phyloP scores from a whole-genome alignment of 2,329 filamentous ascomycete species.

The Grosmannia clavigera region DNA sequence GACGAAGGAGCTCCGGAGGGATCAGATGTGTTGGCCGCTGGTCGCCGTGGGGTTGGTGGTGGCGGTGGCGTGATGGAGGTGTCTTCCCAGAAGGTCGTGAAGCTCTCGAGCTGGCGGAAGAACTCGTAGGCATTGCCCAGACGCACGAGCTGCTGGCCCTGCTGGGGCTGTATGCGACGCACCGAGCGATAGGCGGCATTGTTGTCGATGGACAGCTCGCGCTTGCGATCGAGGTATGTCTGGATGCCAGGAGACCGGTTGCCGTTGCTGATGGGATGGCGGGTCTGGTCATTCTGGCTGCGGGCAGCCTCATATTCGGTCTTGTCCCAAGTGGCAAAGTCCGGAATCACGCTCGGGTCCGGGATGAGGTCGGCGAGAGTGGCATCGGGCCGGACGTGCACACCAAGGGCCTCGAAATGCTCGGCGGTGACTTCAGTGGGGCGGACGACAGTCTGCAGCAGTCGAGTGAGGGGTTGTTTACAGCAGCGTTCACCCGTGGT shows the following conservation, averaged over 20 bases:
- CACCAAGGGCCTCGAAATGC: slow-evolving; percentile 45
- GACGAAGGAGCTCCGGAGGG: background rate
- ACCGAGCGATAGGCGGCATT: slow-evolving; percentile 49
- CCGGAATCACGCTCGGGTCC: slow-evolving; percentile 38
- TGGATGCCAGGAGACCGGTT: slow-evolving; percentile 43
- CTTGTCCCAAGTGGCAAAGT: slow-evolving; percentile 38
- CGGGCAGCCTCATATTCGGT: slow-evolving; percentile 36
- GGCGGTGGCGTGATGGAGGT: slow-evolving; percentile 25
- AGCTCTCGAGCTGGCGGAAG: slow-evolving; percentile 47
- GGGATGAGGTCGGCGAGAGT: slow-evolving; percentile 39
- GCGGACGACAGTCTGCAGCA: slow-evolving; percentile 42
- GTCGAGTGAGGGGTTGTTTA: slow-evolving; percentile 28
- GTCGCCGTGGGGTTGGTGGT: slow-evolving; percentile 21
- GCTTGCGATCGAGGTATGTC: slow-evolving; percentile 44
- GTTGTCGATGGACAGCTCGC: slow-evolving; percentile 44
- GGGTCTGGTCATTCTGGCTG: slow-evolving; percentile 34
- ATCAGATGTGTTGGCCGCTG: slow-evolving; percentile 23
- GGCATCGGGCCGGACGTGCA: slow-evolving; percentile 40
- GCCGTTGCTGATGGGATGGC: slow-evolving; percentile 37
- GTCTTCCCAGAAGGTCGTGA: slow-evolving; percentile 51
- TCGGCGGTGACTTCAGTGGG: slow-evolving; percentile 33
- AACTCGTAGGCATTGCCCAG: slow-evolving; percentile 55
- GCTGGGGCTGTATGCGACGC: slow-evolving; percentile 39
- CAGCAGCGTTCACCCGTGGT: background rate
- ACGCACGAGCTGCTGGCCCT: slow-evolving; percentile 39